Conservation (phyloP, 441 rosid species). For the Viola pubescens region DNA sequence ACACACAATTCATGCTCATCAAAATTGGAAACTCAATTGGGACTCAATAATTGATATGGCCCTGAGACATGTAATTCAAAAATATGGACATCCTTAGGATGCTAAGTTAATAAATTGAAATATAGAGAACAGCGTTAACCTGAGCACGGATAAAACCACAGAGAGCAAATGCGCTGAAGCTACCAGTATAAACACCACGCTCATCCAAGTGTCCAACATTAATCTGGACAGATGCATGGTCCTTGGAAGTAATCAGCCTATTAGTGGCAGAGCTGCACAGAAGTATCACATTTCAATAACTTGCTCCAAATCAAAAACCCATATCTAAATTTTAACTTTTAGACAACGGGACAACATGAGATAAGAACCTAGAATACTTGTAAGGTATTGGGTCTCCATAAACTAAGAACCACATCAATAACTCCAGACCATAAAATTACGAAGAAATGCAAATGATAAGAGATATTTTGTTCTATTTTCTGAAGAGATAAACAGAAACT, state of each 20-base stretch:
- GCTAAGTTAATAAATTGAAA: background rate
- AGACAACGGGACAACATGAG: too few relatives aligned
- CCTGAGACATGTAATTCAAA: background rate
- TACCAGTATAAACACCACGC: conserved; percentile 52
- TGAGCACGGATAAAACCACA: conserved; percentile 72
- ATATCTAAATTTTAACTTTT: background rate
- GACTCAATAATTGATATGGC: background rate
- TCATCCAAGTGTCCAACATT: conserved; percentile 73
- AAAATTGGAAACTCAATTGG: background rate
- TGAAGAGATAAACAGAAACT: background rate
- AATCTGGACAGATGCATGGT: conserved; percentile 79
- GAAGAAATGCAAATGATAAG: background rate
- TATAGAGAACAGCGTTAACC: conserved; percentile 17
- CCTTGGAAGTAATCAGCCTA: conserved; percentile 76
- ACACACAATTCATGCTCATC: background rate
- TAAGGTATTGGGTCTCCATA: too few relatives aligned
- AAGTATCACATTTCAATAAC: background rate
- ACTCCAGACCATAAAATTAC: too few relatives aligned
- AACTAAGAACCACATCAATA: too few relatives aligned
- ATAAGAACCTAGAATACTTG: too few relatives aligned
- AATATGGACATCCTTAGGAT: background rate
- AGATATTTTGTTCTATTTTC: too few relatives aligned
- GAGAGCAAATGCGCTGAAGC: conserved; percentile 65
- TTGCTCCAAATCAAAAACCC: background rate
- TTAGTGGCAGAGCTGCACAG: conserved; percentile 63